Evolutionary conservation across 805 yeast species (phyloP).

Genomic region (Candida peoriensis): DNA sequence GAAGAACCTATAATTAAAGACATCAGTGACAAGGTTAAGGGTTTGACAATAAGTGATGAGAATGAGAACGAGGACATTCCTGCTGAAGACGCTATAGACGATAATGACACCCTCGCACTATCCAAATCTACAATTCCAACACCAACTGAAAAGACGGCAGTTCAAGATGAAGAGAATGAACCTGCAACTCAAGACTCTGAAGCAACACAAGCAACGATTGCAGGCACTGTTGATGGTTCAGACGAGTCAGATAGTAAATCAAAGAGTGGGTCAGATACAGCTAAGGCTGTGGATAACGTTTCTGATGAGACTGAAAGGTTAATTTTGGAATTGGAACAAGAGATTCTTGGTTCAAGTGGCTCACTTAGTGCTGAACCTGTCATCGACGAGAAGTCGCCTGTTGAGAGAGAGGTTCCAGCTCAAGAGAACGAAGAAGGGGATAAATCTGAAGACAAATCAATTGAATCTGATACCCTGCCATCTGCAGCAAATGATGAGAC

Average conservation of each 20-base stretch:
- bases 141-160: neutral
- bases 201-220: neutral
- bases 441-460: conserved; percentile 2
- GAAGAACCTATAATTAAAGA: conserved; percentile 6
- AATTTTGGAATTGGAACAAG: conserved; percentile 18
- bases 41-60: neutral
- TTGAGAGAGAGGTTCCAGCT: neutral
- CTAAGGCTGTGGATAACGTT: conserved; percentile 1
- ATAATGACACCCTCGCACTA: neutral
- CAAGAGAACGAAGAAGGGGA: neutral
- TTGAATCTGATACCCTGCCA: conserved; percentile 2
- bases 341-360: conserved; percentile 5
- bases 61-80: neutral
- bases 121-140: neutral
- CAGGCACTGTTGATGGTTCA: neutral
- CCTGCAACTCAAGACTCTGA: neutral
- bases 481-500: too few species aligned
- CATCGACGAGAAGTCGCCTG: neutral
- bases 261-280: neutral
- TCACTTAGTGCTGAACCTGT: neutral
- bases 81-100: neutral
- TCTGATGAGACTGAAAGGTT: conserved; percentile 21
- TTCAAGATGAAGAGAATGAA: neutral
- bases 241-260: neutral
- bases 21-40: conserved; percentile 1